These are phyloP conservation scores for Suillus bovinus DNA, from an alignment of 768 basidiomycete species.

Conservation along the genomic window DNA sequence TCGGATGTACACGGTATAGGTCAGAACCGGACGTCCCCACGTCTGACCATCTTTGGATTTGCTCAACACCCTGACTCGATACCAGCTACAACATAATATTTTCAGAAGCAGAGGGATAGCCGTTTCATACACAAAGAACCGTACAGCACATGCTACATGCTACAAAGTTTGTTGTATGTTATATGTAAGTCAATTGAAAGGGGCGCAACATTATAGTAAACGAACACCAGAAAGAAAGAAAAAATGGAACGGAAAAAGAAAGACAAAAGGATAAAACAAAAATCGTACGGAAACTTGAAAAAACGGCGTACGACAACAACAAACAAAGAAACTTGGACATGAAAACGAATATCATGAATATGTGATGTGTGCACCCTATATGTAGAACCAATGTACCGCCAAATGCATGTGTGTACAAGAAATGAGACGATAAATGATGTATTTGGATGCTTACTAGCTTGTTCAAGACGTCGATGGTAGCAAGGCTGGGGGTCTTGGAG, in stretches of 20 bases:
- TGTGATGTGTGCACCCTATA: constrained; percentile 7
- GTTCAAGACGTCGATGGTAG: neutral
- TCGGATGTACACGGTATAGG: too few species aligned
- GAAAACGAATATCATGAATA: constrained; percentile 4
- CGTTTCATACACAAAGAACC: constrained; percentile 22
- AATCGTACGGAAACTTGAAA: constrained; percentile 19
- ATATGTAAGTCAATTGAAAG: constrained; percentile 4
- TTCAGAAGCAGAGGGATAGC: constrained; percentile 14
- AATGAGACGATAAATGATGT: constrained; percentile 15
- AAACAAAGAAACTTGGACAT: neutral
- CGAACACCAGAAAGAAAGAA: constrained; percentile 7
- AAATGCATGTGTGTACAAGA: constrained; percentile 16
- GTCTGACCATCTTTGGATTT: too few species aligned
- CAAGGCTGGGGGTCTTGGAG: constrained; percentile 41
- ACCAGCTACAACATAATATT: too few species aligned
- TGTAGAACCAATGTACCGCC: constrained; percentile 28
- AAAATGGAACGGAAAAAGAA: constrained; percentile 19
- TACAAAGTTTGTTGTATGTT: constrained; percentile 30
- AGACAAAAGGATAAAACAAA: constrained; percentile 11
- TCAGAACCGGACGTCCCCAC: too few species aligned
- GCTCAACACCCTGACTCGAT: too few species aligned
- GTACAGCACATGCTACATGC: constrained; percentile 48
- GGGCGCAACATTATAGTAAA: constrained; percentile 23
- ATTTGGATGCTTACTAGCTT: constrained; percentile 13
- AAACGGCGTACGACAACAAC: constrained; percentile 19